These are phyloP conservation scores for Cetraspora pellucida DNA, from an alignment of 192 early-diverging fungal species.

Conservation along the genomic window DNA sequence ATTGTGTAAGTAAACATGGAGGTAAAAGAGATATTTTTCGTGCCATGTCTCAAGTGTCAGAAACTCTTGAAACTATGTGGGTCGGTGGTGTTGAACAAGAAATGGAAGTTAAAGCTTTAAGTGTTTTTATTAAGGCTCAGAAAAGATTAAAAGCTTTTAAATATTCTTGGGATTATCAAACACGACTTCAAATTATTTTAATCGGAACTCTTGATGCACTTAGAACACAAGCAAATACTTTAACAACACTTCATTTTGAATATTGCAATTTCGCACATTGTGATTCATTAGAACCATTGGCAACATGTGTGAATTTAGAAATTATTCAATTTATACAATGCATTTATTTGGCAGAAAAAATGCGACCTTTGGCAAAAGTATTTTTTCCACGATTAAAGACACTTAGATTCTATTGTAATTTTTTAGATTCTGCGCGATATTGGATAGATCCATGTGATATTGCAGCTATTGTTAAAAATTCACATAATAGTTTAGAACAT, in stretches of 20 bases:
- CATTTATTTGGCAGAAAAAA: neutral
- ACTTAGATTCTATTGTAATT: slow-evolving; percentile 3
- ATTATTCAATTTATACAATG: slow-evolving; percentile 11
- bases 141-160: slow-evolving; percentile 3
- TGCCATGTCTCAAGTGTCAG: neutral
- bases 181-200: neutral
- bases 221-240: neutral
- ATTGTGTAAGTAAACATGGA: neutral
- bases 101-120: slow-evolving; percentile 7
- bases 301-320: neutral
- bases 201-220: neutral
- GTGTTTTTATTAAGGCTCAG: neutral
- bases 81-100: slow-evolving; percentile 1
- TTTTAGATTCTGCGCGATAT: neutral
- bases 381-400: neutral
- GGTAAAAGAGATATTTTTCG: neutral
- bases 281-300: neutral
- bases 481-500: slow-evolving; percentile 5
- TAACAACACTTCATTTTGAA: neutral
- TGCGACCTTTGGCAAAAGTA: neutral
- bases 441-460: neutral
- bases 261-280: slow-evolving; percentile 11
- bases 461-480: neutral
- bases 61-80: neutral
- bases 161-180: slow-evolving; percentile 6